Conservation (phyloP, 352 stramenopile genomes). For the Pythium biforme region DNA sequence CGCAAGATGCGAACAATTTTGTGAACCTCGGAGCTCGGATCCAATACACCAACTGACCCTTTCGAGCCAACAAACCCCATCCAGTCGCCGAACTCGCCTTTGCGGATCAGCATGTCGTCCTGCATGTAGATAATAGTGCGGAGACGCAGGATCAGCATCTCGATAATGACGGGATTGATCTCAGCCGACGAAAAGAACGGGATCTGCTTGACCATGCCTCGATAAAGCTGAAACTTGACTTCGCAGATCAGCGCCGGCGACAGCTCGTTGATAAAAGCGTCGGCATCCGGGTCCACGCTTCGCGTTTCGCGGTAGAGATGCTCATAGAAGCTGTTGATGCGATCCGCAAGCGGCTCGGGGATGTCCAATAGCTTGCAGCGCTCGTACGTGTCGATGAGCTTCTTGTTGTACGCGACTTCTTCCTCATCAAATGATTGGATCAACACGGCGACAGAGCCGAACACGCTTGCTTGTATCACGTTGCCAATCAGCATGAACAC, state of each 20-base stretch:
- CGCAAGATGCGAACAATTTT: constrained; percentile 69
- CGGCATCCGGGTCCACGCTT: constrained; percentile 55
- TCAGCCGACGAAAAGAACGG: constrained; percentile 63
- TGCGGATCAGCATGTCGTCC: constrained; percentile 72
- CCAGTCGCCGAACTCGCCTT: constrained; percentile 76
- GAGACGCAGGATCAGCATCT: constrained; percentile 69
- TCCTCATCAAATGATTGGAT: constrained; percentile 73
- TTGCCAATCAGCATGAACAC: constrained; percentile 77
- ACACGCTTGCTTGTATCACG: constrained; percentile 63
- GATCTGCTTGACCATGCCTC: constrained; percentile 76
- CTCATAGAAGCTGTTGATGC: constrained; percentile 68
- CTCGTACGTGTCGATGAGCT: constrained; percentile 62
- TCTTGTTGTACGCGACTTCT: constrained; percentile 68
- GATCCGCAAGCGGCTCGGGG: constrained; percentile 41
- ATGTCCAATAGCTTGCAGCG: constrained; percentile 68
- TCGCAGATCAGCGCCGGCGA: constrained; percentile 69
- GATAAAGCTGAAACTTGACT: constrained; percentile 74
- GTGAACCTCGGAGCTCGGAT: constrained; percentile 39
- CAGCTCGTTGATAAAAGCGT: constrained; percentile 77
- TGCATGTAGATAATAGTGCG: constrained; percentile 79
- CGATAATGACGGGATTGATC: constrained; percentile 58
- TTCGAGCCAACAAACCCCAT: constrained; percentile 80
- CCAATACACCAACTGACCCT: constrained; percentile 58
- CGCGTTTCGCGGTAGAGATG: constrained; percentile 70
- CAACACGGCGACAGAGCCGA: constrained; percentile 57